phyloP scores from a whole-genome alignment of 1,284 basidiomycete genomes.

The Ustilago crameri region DNA sequence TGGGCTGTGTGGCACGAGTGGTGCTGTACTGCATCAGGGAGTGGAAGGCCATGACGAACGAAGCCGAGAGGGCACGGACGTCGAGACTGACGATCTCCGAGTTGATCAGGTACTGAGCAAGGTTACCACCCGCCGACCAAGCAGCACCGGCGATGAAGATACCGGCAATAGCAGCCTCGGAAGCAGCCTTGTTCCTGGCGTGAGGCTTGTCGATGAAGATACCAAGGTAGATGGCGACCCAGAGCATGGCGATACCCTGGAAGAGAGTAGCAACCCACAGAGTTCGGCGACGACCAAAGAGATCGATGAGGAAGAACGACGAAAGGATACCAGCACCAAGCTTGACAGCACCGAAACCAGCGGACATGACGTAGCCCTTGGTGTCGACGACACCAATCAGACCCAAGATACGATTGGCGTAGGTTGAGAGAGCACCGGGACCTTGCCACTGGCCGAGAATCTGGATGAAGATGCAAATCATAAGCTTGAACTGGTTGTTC shows the following conservation, averaged over 20 bases:
- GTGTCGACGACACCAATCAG: conserved; percentile 40
- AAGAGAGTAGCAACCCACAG: conserved; percentile 34
- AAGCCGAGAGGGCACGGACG: conserved; percentile 42
- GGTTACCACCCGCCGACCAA: conserved; percentile 46
- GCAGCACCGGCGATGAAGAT: conserved; percentile 50
- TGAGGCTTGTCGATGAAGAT: conserved; percentile 39
- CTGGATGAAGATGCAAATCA: conserved; percentile 38
- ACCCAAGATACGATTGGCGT: conserved; percentile 45
- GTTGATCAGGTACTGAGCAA: conserved; percentile 51
- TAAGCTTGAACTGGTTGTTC: conserved; percentile 53
- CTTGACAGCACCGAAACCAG: conserved; percentile 49
- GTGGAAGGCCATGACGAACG: conserved; percentile 49
- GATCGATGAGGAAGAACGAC: conserved; percentile 49
- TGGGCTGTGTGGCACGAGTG: conserved; percentile 39
- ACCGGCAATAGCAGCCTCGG: conserved; percentile 33
- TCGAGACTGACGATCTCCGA: conserved; percentile 46
- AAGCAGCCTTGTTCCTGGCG: conserved; percentile 27
- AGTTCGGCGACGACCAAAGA: conserved; percentile 47
- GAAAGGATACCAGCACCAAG: conserved; percentile 44
- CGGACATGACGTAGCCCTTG: conserved; percentile 44
- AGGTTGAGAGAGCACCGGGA: conserved; percentile 46
- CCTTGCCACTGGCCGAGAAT: conserved; percentile 47
- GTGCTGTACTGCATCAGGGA: conserved; percentile 46
- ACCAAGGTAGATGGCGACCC: conserved; percentile 45
- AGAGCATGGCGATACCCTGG: conserved; percentile 49